Base-by-base conservation (phyloP, 805 yeast species). In the Monosporozyma solicola region DNA sequence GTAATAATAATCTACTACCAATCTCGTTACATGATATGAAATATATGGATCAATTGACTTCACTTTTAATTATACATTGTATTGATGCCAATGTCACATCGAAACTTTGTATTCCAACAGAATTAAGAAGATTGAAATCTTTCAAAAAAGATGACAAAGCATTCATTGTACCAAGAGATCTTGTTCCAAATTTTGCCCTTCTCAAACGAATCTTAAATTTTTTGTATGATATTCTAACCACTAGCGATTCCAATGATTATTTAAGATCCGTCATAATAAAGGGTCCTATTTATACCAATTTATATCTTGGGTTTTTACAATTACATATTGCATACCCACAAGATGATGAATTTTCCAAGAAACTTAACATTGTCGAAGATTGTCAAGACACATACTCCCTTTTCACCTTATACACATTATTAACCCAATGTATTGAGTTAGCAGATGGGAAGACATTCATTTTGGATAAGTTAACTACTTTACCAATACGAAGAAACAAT, bases 1-100 rank as follows among this genome's bases (percentile, higher is more conserved):
- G 51, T 2, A 65, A 61, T 6, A 61, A 57, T 33, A 55, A 62
- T 27, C 54, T 73, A 46, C 57, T 86, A 10, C 73, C 85, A 8
- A 83, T 92, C 15, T 87, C 97, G 0, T 73, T 92, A 9, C 90
- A 88, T 60, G 98, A 94, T 65, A 82, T 92, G 77, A 85, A 83
- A 63, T 77, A 80, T 3, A 78, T 94, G 53, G 84, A 85, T 37
- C 78, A 75, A 24, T 63, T 92, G 46, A 66, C 85, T 20, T 85
- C 83, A 57, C 54, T 85, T 10, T 72, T 91, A 1, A 79, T 90
- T 0, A 67, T 85, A 1, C 84, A 83, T 57, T 91, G 95, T 0
- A 74, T 92, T 0, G 85, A 84, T 58, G 80, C 90, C 0, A 78
- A 80, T 50, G 56, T 88, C 0, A 79, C 83, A 0, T 54, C 65